These are phyloP conservation scores for Claviceps sorghi DNA, from an alignment of 2,329 filamentous ascomycete genomes.

Conservation along the genomic window DNA sequence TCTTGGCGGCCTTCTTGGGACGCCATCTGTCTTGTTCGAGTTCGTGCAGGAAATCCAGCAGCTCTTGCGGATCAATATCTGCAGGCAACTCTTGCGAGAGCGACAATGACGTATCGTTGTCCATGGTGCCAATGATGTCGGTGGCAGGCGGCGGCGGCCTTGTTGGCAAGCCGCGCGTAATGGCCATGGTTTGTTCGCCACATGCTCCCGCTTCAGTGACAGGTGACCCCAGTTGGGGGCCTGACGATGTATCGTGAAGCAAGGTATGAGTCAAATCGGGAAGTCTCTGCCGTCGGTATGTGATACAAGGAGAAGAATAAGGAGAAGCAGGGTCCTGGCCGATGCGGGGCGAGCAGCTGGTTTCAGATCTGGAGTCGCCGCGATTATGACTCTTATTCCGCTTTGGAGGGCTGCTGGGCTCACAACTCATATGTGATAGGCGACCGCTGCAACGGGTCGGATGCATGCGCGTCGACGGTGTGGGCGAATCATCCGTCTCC, in stretches of 20 bases:
- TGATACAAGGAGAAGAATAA: not conserved
- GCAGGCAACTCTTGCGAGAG: not conserved
- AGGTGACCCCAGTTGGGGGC: not conserved
- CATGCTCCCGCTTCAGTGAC: not conserved
- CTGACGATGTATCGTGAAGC: not conserved
- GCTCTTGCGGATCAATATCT: conserved; percentile 4
- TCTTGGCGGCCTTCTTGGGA: not conserved
- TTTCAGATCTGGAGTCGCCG: not conserved
- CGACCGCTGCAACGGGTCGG: not conserved
- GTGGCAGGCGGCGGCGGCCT: not conserved
- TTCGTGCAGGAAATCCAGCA: conserved; percentile 3
- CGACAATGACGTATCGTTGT: not conserved
- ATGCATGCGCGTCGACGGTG: not conserved
- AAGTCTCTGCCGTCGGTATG: not conserved
- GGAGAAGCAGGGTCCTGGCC: not conserved
- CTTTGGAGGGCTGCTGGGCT: not conserved
- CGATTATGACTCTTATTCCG: not conserved
- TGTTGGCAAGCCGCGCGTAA: conserved; percentile 1
- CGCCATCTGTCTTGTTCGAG: conserved; percentile 1
- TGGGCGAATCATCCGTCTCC: not conserved
- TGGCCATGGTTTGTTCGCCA: conserved; percentile 1
- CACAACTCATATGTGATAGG: not conserved
- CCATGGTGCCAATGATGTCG: not conserved
- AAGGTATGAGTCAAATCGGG: not conserved
- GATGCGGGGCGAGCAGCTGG: not conserved